A percentile compares a stretch with the other conserved stretches of the same genome.
phyloP scores from a whole-genome alignment of 805 yeast species.

The Grigorovia jiainica region DNA sequence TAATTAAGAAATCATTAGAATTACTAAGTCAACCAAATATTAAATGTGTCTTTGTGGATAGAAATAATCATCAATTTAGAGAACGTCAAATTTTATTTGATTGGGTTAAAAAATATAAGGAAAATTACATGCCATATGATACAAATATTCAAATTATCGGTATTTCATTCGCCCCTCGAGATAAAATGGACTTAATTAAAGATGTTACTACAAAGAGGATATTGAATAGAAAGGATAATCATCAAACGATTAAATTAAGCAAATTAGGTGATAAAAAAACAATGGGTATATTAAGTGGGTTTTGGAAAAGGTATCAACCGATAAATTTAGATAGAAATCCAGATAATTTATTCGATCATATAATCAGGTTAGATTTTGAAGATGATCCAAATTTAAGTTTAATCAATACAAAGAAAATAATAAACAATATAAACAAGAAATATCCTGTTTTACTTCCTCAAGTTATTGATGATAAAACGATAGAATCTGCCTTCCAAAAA shows the following conservation, averaged over 20 bases:
- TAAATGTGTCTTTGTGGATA: slow-evolving; percentile 60
- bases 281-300: slow-evolving; percentile 60
- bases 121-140: slow-evolving; percentile 34
- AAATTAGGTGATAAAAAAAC: slow-evolving; percentile 42
- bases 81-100: slow-evolving; percentile 64
- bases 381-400: slow-evolving; percentile 35
- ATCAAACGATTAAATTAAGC: slow-evolving; percentile 62
- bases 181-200: slow-evolving; percentile 34
- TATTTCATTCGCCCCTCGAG: slow-evolving; percentile 49
- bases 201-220: slow-evolving; percentile 52
- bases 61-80: slow-evolving; percentile 66
- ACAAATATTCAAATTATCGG: slow-evolving; percentile 51
- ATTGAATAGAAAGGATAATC: slow-evolving; percentile 69
- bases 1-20: slow-evolving; percentile 40
- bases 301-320: slow-evolving; percentile 59
- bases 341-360: slow-evolving; percentile 55
- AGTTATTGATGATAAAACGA: slow-evolving; percentile 34
- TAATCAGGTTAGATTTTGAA: slow-evolving; percentile 47
- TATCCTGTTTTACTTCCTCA: slow-evolving; percentile 38
- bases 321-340: slow-evolving; percentile 41
- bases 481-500: slow-evolving; percentile 38
- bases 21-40: slow-evolving; percentile 27
- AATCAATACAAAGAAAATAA: slow-evolving; percentile 38
- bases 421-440: slow-evolving; percentile 30
- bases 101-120: slow-evolving; percentile 37